phyloP scores from a whole-genome alignment of 768 basidiomycete species.

The Auriscalpium microsporum region DNA sequence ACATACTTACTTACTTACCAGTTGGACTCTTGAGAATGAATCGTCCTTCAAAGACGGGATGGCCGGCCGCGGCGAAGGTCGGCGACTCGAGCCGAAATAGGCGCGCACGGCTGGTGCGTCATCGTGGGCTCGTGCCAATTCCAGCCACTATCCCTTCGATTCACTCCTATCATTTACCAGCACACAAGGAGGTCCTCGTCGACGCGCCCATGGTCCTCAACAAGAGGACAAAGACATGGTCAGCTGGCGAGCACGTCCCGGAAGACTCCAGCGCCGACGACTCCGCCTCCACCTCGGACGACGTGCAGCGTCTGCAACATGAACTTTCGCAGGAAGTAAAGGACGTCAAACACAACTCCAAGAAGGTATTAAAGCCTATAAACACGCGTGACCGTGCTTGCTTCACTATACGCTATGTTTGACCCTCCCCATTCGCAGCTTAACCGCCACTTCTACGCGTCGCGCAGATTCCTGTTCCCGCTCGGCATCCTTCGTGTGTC shows the following conservation, averaged over 20 bases:
- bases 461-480: slow-evolving; percentile 58
- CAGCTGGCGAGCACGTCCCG: slow-evolving; percentile 12
- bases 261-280: slow-evolving; percentile 7
- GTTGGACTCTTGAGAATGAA: too few species aligned
- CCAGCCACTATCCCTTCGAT: too few species aligned
- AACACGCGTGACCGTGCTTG: neutral
- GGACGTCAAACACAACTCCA: slow-evolving; percentile 19
- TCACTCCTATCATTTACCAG: too few species aligned
- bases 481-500: slow-evolving; percentile 56
- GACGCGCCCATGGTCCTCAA: slow-evolving; percentile 23
- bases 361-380: slow-evolving; percentile 22
- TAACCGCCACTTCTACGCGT: slow-evolving; percentile 15
- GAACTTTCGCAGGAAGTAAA: slow-evolving; percentile 20
- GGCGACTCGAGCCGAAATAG: too few species aligned
- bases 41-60: too few species aligned
- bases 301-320: slow-evolving; percentile 16
- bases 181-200: too few species aligned
- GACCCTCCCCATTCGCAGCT: neutral
- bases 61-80: too few species aligned
- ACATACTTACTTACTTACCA: too few species aligned
- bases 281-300: neutral
- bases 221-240: slow-evolving; percentile 27
- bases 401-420: neutral
- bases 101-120: too few species aligned
- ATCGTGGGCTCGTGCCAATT: too few species aligned